Conservation (phyloP, 352 stramenopile genomes). For the Phytophthora pseudosyringae region DNA sequence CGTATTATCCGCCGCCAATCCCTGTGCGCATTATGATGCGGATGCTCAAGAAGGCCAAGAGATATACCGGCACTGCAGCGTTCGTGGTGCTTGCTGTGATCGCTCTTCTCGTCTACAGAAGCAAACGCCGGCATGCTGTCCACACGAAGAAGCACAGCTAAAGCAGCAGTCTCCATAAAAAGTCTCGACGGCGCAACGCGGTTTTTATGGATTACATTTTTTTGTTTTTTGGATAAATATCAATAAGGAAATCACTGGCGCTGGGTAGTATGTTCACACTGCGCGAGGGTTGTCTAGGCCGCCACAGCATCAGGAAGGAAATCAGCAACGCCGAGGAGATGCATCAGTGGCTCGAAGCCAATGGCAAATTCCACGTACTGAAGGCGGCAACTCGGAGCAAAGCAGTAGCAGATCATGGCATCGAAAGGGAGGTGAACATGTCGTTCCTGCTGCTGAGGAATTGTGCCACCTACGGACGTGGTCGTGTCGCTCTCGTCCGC, state of each 20-base stretch:
- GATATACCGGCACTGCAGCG: slow-evolving; percentile 18
- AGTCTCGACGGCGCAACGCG: background rate
- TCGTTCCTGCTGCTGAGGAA: slow-evolving; percentile 47
- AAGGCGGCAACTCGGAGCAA: slow-evolving; percentile 52
- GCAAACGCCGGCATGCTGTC: slow-evolving; percentile 24
- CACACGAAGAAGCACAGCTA: slow-evolving; percentile 43
- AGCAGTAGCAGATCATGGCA: slow-evolving; percentile 89
- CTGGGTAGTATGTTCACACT: slow-evolving; percentile 1
- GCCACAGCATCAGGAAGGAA: slow-evolving; percentile 52
- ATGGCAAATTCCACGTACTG: slow-evolving; percentile 91
- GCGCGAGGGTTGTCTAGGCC: background rate
- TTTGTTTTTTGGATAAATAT: slow-evolving; percentile 6
- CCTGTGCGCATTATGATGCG: slow-evolving; percentile 61
- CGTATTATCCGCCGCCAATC: slow-evolving; percentile 74
- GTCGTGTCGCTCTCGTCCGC: slow-evolving; percentile 10
- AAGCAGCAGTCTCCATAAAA: background rate
- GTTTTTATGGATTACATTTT: slow-evolving; percentile 5
- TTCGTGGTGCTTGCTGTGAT: slow-evolving; percentile 23
- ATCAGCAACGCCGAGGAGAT: slow-evolving; percentile 61
- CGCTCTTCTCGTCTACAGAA: slow-evolving; percentile 26
- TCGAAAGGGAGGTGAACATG: slow-evolving; percentile 80
- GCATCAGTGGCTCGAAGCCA: slow-evolving; percentile 85
- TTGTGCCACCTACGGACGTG: background rate
- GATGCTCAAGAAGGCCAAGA: slow-evolving; percentile 65
- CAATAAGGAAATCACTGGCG: background rate